phyloP scores from a whole-genome alignment of 169 alveolate genomes.

The Besnoitia besnoiti region DNA sequence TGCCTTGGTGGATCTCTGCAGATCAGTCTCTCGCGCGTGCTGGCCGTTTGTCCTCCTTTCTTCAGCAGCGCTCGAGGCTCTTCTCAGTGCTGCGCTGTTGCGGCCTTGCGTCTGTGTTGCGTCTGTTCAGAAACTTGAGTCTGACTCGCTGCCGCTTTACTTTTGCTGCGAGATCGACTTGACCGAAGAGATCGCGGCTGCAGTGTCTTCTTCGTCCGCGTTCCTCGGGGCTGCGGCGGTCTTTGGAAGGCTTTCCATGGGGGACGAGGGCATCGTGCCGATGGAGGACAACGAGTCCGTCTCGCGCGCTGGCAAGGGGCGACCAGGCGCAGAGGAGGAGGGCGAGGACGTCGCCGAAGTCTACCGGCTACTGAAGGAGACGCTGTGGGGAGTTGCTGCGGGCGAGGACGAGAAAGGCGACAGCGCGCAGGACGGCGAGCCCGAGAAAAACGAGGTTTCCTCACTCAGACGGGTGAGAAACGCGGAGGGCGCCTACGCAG shows the following conservation, averaged over 20 bases:
- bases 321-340: not conserved
- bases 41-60: too few species aligned
- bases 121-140: not conserved
- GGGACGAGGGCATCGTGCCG: constrained; percentile 37
- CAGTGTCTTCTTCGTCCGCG: constrained; percentile 21
- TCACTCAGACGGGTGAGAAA: not conserved
- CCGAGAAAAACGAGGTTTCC: not conserved
- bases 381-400: constrained; percentile 15
- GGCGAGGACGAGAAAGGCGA: not conserved
- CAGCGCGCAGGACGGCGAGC: not conserved
- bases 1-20: too few species aligned
- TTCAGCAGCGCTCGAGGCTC: too few species aligned
- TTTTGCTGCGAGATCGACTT: constrained; percentile 24
- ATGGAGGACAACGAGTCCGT: not conserved
- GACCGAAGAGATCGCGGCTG: constrained; percentile 12
- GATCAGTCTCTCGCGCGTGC: too few species aligned
- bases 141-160: constrained; percentile 4
- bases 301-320: not conserved
- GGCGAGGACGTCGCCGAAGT: not conserved
- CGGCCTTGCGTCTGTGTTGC: not conserved
- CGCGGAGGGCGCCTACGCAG: not conserved
- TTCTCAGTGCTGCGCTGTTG: too few species aligned
- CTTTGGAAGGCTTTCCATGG: constrained; percentile 25
- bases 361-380: constrained; percentile 1
- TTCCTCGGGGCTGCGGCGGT: constrained; percentile 16